phyloP scores from a whole-genome alignment of 352 stramenopile species.

The Globisporangium camurandrum region DNA sequence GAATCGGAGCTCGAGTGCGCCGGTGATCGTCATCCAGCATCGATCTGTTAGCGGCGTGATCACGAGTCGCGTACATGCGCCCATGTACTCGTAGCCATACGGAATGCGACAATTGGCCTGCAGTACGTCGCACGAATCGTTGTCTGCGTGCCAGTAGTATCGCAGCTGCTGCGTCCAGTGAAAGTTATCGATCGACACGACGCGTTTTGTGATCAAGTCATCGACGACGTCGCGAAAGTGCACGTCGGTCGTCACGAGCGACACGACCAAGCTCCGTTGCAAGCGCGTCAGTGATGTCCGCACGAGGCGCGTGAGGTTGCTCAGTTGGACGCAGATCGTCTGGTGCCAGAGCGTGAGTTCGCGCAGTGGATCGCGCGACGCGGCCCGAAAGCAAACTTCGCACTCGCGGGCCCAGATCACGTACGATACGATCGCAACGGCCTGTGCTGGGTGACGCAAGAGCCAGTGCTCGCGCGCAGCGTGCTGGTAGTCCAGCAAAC shows the following conservation, averaged over 20 bases:
- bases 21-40: constrained; percentile 92
- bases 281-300: constrained; percentile 45
- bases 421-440: constrained; percentile 87
- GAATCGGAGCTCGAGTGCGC: constrained; percentile 82
- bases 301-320: constrained; percentile 58
- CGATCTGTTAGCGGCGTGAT: constrained; percentile 92
- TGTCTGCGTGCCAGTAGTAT: constrained; percentile 63
- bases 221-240: constrained; percentile 76
- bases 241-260: constrained; percentile 68
- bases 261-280: constrained; percentile 52
- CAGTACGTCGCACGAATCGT: constrained; percentile 47
- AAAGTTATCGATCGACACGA: constrained; percentile 52
- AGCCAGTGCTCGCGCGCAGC: constrained; percentile 74
- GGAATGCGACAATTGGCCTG: constrained; percentile 62
- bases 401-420: constrained; percentile 79
- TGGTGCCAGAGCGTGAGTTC: constrained; percentile 58
- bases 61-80: constrained; percentile 83
- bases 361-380: constrained; percentile 37
- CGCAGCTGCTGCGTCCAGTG: constrained; percentile 71
- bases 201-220: constrained; percentile 38
- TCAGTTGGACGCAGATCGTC: constrained; percentile 58
- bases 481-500: constrained; percentile 86
- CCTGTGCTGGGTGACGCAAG: constrained; percentile 85
- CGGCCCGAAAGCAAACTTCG: constrained; percentile 49
- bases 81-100: constrained; percentile 92